Base-by-base conservation (phyloP, 2,329 filamentous ascomycete species). In the Botrytis deweyae region DNA sequence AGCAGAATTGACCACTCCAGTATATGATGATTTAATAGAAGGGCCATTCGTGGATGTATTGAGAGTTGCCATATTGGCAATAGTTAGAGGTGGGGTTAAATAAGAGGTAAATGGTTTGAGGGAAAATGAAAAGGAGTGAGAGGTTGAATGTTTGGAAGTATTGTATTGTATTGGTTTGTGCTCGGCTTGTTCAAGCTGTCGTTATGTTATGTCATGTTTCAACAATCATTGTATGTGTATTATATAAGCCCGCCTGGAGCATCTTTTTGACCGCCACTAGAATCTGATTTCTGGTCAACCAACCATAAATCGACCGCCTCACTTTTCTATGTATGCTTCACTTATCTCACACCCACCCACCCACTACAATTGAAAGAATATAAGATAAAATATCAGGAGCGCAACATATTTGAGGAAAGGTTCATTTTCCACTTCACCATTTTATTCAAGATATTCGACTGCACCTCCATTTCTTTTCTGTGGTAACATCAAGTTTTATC, bases 21-120 rank as follows among this genome's bases (percentile, higher is more conserved):
- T 87, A 82, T 93, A 94, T 87, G 91, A 93, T 85, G 91, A 94
- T 85, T 92, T 93, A 80, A 98, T 98, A 75, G 90, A 94, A 76
- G 91, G 90, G 20, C 92, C 92, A 82, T 94, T 93, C 81, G 89
- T 89, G 76, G 93, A 95, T 72, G 93, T 87, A 80, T 95, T 95
- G 78, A 95, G 86, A 74, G 93, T 92, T 75, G 93, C 91, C 93
- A 96, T 96, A 25, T 65, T 76, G 75, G 65, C 71, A 72, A 40
- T 59, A 49, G 36, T 49, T 42, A 55, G n/a, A 33, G 20, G 71
- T 14, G 64, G 42, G 63, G 44, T 52, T 52, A 42, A 38, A 52
- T 52, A 58, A 25, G 29, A 38, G 38, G 33, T 46, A 14, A 62
- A 49, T 61, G 22, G 3, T 33, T 67, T 62, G 14, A 40, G 33